Evolutionary conservation across 192 early-diverging fungal genomes (phyloP), one percentile per base, ranked within the genome.

Genomic region (Coemansia sp.): DNA sequence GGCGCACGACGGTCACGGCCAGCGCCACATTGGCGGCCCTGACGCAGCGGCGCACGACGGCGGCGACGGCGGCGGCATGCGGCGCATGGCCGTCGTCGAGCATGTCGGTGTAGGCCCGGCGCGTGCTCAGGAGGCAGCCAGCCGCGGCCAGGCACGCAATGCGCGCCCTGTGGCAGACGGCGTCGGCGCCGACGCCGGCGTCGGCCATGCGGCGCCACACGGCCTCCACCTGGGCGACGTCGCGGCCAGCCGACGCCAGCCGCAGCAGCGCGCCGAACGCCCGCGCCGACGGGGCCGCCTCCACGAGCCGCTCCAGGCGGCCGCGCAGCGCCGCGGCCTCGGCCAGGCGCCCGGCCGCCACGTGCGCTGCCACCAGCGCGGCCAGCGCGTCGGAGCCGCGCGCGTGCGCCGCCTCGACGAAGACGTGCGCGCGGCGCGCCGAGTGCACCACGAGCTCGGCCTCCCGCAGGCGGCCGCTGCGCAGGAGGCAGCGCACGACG

Each of bases 61-160:
- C 61, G 21, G 24, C 42, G 3, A 71, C 69, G 14, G 69, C 58
- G 20, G 38, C 33, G 3, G n/a, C 24, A 5, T 65, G 57, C 1
- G 69, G 69, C 45, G 63, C 65, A 26, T 71, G 55, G 13, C 69
- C 69, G 28, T 68, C 38, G 20, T 77, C 69, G 23, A 77, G 58
- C 75, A 77, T 71, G 35, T 77, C 75, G 4, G 69, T 40, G 56
- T 71, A 77, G 18, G 75, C 75, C 0, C 75, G 60, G 11, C 75
- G 69, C 35, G 75, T 77, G 55, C 60, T 39, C 63, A 77, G 62
- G 42, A 68, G 38, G 10, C 71, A 57, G 35, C 71, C 65, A 6
- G 9, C 8, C 48, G 24, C 38, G 37, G 75, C 58, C 18, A 68
- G 62, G 40, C 69, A 71, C 11, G 31, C 21, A 1, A 77, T 62